Evolutionary conservation across 345 rosid species (phyloP), one percentile per base, ranked within the genome.

Genomic region (Eucalyptus sp.): DNA sequence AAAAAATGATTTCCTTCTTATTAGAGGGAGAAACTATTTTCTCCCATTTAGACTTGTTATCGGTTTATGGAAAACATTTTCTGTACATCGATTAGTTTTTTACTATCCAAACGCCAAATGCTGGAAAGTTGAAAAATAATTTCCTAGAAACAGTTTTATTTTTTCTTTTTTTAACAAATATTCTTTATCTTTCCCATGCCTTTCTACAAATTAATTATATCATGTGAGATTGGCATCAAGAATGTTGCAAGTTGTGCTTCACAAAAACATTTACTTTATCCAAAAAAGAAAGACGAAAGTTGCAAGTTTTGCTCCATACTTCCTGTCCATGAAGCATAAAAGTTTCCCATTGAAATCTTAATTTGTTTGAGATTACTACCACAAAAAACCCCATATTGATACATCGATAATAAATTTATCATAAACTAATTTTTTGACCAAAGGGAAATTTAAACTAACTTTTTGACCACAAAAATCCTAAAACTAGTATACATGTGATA

Each of bases 401-500:
- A 51, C 0, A 51, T 51, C 0, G 16, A 0, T 50, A 2, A 50
- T 50, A 50, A 50, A 15, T 50, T 50, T 50, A 16, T 0, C 8
- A 51, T 51, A 51, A 51, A 51, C 20, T 51, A 16, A 51, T 0
- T 51, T 16, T 51, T 51, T 16, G 0, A 51, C 3, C 37, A 33
- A 33, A 33, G 37, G 0, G 1, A 16, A 51, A 51, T 51, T 51
- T 51, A 51, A 50, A 50, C 20, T 15, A 15, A 50, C 7, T 50
- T 50, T 50, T 50, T 50, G 0, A 50, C 20, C 0, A 50, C 20
- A 50, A 50, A 50, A 50, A 50, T 15, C 3, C 3, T 50, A 50
- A 50, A 15, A 15, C 2, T 50, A 1, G 0, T 50, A 50, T 0
- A 50, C 0, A 0, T 50, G 1, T 50, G 1, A 50, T 50, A 50